A percentile compares a stretch with the other conserved stretches of the same genome.
Evolutionary conservation across 1,139 yeast genomes (phyloP).

Genomic region (Geotrichum fermentans): DNA sequence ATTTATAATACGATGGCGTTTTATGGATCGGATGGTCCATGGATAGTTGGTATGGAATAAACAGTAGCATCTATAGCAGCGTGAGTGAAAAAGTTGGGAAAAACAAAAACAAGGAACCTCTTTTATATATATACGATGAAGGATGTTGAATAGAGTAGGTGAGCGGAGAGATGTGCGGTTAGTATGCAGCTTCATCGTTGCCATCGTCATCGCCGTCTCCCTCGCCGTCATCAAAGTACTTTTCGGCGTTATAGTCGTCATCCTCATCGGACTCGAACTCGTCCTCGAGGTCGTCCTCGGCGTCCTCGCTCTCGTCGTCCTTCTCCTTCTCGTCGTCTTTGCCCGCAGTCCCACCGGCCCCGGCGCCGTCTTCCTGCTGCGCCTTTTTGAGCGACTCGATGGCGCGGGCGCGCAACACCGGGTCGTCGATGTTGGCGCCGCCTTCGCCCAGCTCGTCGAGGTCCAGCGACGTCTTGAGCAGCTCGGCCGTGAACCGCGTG

Average conservation of each 20-base stretch:
- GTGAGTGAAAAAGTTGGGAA: no score
- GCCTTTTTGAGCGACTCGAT: conserved; percentile 22
- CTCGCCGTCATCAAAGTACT: conserved; percentile 48
- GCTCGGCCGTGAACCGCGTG: conserved; percentile 31
- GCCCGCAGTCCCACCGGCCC: no score
- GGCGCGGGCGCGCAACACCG: conserved; percentile 25
- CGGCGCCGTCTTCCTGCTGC: conserved; percentile 35
- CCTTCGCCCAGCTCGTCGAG: conserved; percentile 60
- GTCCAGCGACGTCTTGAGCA: conserved; percentile 38
- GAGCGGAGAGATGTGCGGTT: conserved; percentile 21
- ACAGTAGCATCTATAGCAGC: no score
- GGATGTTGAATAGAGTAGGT: no score
- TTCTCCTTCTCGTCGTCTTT: conserved; percentile 48
- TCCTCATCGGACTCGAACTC: conserved; percentile 77
- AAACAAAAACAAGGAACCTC: no score
- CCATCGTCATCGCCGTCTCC: conserved; percentile 45
- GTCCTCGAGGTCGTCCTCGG: conserved; percentile 70
- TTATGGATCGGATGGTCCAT: no score
- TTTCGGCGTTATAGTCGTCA: conserved; percentile 64
- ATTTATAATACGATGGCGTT: no score
- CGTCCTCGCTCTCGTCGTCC: conserved; percentile 56
- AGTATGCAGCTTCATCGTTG: conserved; percentile 65
- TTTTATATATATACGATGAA: no score
- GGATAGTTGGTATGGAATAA: no score
- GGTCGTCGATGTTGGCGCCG: conserved; percentile 38